These are phyloP conservation scores for Hypoxylon intermedium DNA, from an alignment of 495 filamentous ascomycete species.

Conservation along the genomic window DNA sequence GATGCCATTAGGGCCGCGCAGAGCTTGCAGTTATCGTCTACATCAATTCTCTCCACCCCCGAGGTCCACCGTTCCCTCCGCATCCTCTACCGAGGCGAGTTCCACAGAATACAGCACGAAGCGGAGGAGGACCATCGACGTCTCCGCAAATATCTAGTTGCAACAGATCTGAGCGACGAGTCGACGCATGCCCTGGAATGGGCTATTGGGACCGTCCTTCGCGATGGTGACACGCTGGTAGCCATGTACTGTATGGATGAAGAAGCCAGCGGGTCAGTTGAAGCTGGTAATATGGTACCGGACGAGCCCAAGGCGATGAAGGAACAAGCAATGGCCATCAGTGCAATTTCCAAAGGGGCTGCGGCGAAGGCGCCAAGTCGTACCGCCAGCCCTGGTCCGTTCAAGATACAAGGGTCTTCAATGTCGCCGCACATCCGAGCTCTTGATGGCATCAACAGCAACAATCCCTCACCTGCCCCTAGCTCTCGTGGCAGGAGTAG, in stretches of 20 bases:
- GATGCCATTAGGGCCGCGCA: conserved; percentile 86
- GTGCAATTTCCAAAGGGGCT: conserved; percentile 49
- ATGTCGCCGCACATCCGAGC: conserved; percentile 42
- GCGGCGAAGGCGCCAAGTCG: conserved; percentile 38
- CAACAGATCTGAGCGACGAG: conserved; percentile 91
- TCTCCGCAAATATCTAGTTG: conserved; percentile 86
- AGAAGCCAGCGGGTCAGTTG: conserved; percentile 66
- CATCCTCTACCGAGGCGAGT: conserved; percentile 89
- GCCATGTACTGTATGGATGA: conserved; percentile 92
- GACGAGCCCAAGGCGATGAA: conserved; percentile 69
- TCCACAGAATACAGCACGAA: conserved; percentile 69
- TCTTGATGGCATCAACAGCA: conserved; percentile 30
- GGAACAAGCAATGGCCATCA: conserved; percentile 68
- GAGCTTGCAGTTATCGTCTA: conserved; percentile 78
- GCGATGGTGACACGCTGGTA: conserved; percentile 92
- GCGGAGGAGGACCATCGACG: conserved; percentile 78
- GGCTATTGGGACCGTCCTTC: conserved; percentile 94
- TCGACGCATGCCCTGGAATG: conserved; percentile 94
- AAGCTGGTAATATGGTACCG: conserved; percentile 42
- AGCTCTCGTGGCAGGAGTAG: conserved; percentile 53
- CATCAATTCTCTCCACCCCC: conserved; percentile 76
- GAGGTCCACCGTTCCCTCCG: conserved; percentile 79
- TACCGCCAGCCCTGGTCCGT: conserved; percentile 40
- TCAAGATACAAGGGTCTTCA: conserved; percentile 37
- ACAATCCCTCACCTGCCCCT: conserved; percentile 52